Conservation (phyloP, 805 yeast species). For the Myxozyma mucilagina region DNA sequence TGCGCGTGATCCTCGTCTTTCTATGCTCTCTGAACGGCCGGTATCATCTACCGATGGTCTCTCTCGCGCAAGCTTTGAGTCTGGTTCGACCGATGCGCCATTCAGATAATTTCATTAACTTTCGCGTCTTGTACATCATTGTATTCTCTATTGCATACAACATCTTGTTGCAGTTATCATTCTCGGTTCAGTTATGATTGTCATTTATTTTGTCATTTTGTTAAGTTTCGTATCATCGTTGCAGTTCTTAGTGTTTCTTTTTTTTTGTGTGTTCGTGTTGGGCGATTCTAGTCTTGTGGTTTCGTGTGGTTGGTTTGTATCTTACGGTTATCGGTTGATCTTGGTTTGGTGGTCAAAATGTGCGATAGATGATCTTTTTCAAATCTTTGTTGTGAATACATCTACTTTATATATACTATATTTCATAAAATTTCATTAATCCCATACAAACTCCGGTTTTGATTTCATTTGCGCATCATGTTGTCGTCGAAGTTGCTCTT, state of each 20-base stretch:
- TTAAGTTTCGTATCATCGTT: too few species aligned
- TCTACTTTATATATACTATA: not conserved
- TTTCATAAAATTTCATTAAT: not conserved
- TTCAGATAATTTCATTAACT: not conserved
- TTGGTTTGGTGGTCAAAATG: not conserved
- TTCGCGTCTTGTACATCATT: not conserved
- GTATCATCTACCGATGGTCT: not conserved
- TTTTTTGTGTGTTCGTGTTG: not conserved
- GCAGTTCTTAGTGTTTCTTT: not conserved
- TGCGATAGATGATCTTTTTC: not conserved
- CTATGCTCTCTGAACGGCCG: not conserved
- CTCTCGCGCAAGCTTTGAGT: not conserved
- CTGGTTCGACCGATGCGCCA: conserved; percentile 2
- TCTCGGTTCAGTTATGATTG: too few species aligned
- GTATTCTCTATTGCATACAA: not conserved
- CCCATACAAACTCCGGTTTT: conserved; percentile 5
- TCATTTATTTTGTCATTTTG: not conserved
- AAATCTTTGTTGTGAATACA: not conserved
- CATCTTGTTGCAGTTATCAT: not conserved
- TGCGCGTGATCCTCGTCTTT: not conserved
- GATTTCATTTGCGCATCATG: not conserved
- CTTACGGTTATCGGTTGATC: not conserved
- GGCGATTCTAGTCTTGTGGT: not conserved
- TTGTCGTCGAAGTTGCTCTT: not conserved
- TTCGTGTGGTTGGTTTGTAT: not conserved